Base-by-base conservation (phyloP, 2,329 filamentous ascomycete genomes). In the Neurospora sp. region DNA sequence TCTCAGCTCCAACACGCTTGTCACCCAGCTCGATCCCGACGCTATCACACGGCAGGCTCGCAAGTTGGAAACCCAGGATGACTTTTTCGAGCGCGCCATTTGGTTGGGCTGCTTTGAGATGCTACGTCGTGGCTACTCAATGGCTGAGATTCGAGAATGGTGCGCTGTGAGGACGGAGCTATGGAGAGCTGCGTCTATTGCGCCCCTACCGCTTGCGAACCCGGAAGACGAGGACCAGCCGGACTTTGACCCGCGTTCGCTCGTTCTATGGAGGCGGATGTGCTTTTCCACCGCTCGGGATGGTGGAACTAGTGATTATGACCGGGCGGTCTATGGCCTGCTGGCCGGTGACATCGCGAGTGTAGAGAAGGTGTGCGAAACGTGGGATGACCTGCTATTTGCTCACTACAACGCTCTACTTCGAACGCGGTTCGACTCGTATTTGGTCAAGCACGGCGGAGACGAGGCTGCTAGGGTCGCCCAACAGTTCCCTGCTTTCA, bases 31-130 rank as follows among this genome's bases (percentile, higher is more conserved):
- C 40, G 96, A 99, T 76, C 96, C 96, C 0, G 96, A 99, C 82
- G 92, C 93, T 6, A 85, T 89, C n/a, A 89, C 89, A 43, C 88
- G 96, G 71, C 94, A 98, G 79, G 86, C 85, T 67, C 88, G 92
- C 69, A 88, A 86, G 67, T 83, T 98, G 52, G 91, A 97, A 77
- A 87, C 89, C 33, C 88, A 94, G 75, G 96, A 99, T 77, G 89
- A 93, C 73, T 94, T 90, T 76, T 96, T 95, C 72, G 96, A 99
- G 81, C 88, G 91, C 68, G 91, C 93, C 2, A 92, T 97, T 66
- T 98, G 96, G 94, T 86, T 94, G 71, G 91, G 92, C n/a, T 96
- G 92, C 80, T 98, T 93, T 83, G 93, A 97, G 79, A 92, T 97
- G 83, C 84, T 99, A 68, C 89, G 95, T 67, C 89, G 93, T 66